Evolutionary conservation across 805 yeast species (phyloP), one percentile per base, ranked within the genome.

Genomic region (Kazachstania psychrophila): DNA sequence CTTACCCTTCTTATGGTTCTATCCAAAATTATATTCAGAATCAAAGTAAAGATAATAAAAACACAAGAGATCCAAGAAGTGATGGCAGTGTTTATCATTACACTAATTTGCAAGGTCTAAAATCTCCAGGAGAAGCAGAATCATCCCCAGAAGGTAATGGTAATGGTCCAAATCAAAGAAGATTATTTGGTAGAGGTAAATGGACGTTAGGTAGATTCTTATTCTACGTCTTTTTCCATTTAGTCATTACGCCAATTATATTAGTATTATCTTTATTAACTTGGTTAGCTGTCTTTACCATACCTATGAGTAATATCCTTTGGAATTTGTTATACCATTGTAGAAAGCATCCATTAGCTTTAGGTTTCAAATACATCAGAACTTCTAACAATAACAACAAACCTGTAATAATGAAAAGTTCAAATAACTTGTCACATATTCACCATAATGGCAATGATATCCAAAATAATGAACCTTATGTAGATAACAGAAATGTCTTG

Each of bases 251-350:
- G 42, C 97, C 97, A 1, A 51, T 83, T 2, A 64, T 78, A 23
- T 54, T 66, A 12, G 3, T 71, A 0, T 65, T 86, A 6, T 70
- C 81, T 5, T 46, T 73, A 1, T 31, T 77, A 4, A 73, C 89
- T 47, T 92, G 96, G 96, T 58, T 89, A 25, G 58, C 73, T 24
- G 95, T 88, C 0, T 79, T 92, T 56, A 77, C 95, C 5, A 86
- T 89, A 33, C 98, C 98, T 28, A 86, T 92, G 94, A 77, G 94
- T 13, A 86, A 86, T 36, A 80, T 86, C 13, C 64, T 82, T 19
- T 60, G 68, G 47, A 76, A 79, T 15, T 58, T 92, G 23, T 69
- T 80, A 46, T 72, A 73, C 40, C 96, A 92, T 58, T 65, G 88
- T 40, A 76, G 95, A 51, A 73, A 88, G 40, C 96, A 88, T 57